Base-by-base conservation (phyloP, 495 filamentous ascomycete species). In the Aspergillus sclerotiicarbonarius region DNA sequence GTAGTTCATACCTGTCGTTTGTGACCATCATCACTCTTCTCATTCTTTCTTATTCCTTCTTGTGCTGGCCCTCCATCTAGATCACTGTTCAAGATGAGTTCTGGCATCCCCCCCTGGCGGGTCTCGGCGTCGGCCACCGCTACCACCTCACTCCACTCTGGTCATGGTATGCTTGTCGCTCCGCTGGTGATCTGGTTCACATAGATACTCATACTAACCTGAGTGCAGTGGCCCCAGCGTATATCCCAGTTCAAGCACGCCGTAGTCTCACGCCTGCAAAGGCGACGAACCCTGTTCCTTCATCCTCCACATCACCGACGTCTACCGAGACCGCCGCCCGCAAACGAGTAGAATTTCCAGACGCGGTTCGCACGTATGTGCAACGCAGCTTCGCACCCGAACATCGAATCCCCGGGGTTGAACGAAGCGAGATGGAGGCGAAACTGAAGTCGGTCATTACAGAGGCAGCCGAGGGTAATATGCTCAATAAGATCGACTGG, bases 361-460 rank as follows among this genome's bases (percentile, higher is more conserved):
- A 84, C 20, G 80, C 83, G 5, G 89, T 97, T 44, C 89, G 91
- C 47, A 69, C 76, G 49, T 97, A 96, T 65, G 92, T 96, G 13
- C 87, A 90, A 65, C 84, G 92, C 51, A 86, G 89, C 18, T 96
- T 97, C 70, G 87, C 86, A 9, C 80, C 84, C 7, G 84, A 85
- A 44, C 87, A 91, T 62, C 73, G 82, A 18, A 78, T 90, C 53
- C 59, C 81, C n/a, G 82, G 83, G 50, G 84, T 96, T 21, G 68
- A 71, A 49, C 78, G 77, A 55, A 62, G 76, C 37, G 90, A 94
- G 31, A 90, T 96, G 81, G 87, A 96, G 67, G 76, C 77, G 54
- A 95, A 91, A 64, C 76, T 98, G 52, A 96, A 93, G 73, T 70
- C 87, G 20, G 85, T 91, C 64, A 98, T 99, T 64, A 88, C 87